These are phyloP conservation scores for Oryza punctata DNA, from an alignment of 176 grass and related monocot genomes.

Conservation along the genomic window DNA sequence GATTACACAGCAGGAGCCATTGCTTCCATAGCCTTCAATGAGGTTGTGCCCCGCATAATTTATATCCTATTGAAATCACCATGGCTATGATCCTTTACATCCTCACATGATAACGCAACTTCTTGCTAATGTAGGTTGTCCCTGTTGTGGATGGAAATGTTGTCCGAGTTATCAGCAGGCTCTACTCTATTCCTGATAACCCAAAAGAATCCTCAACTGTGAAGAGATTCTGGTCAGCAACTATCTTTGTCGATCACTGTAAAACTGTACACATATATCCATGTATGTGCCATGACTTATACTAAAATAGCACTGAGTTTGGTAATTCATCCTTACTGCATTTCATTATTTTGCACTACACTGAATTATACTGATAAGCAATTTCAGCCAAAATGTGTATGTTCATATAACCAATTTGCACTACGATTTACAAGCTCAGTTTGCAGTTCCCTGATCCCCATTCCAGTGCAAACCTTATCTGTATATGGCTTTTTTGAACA, in stretches of 20 bases:
- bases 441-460: not conserved
- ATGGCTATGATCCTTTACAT: not conserved
- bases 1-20: slow-evolving; percentile 94
- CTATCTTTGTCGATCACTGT: not conserved
- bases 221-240: slow-evolving; percentile 76
- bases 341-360: slow-evolving; percentile 5
- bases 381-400: not conserved
- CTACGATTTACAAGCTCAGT: not conserved
- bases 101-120: slow-evolving; percentile 25
- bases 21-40: slow-evolving; percentile 92
- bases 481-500: not conserved
- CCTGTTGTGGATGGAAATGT: slow-evolving; percentile 96
- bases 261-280: not conserved
- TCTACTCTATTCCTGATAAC: slow-evolving; percentile 79
- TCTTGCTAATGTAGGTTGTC: slow-evolving; percentile 51
- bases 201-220: slow-evolving; percentile 82
- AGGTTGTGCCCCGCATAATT: slow-evolving; percentile 47
- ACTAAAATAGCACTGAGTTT: not conserved
- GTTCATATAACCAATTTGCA: not conserved
- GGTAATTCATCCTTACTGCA: not conserved
- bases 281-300: not conserved
- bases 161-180: slow-evolving; percentile 75
- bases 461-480: not conserved
- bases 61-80: not conserved
- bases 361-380: not conserved